Conservation (phyloP, 805 yeast genomes). For the Spathaspora hagerdaliae region DNA sequence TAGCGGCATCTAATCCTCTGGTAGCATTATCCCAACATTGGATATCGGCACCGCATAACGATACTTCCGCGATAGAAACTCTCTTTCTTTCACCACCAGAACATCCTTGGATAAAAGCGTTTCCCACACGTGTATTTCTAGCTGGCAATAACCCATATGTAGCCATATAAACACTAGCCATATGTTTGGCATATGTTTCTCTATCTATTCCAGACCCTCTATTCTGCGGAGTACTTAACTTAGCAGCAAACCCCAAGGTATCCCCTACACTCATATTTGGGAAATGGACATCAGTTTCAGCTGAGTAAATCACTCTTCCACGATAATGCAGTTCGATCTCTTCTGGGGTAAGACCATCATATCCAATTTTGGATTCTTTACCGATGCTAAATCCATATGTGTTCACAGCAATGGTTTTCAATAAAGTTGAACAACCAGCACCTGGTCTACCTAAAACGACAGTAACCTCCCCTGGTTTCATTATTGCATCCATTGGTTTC, state of each 20-base stretch:
- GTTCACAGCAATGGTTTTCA: slow-evolving; percentile 41
- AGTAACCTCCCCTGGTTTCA: slow-evolving; percentile 39
- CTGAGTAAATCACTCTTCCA: slow-evolving; percentile 38
- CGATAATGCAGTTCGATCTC: slow-evolving; percentile 25
- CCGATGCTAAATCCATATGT: slow-evolving; percentile 36
- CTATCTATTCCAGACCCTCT: slow-evolving; percentile 33
- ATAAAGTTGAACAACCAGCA: slow-evolving; percentile 38
- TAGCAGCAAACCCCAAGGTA: slow-evolving; percentile 50
- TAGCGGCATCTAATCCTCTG: slow-evolving; percentile 79
- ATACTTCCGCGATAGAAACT: slow-evolving; percentile 74
- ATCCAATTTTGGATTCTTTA: slow-evolving; percentile 25
- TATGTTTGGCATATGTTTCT: slow-evolving; percentile 34
- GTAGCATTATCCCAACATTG: slow-evolving; percentile 72
- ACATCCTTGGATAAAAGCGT: slow-evolving; percentile 58
- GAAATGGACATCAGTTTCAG: slow-evolving; percentile 53
- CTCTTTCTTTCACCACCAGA: slow-evolving; percentile 82
- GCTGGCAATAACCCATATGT: slow-evolving; percentile 50
- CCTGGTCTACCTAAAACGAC: slow-evolving; percentile 42
- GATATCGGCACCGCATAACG: slow-evolving; percentile 54
- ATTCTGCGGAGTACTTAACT: slow-evolving; percentile 41
- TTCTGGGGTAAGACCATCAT: slow-evolving; percentile 29
- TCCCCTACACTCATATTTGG: slow-evolving; percentile 52
- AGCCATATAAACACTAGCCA: slow-evolving; percentile 42
- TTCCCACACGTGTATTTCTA: slow-evolving; percentile 55
- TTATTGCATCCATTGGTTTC: slow-evolving; percentile 30